These are phyloP conservation scores for Drechslera avenae DNA, from an alignment of 2,329 filamentous ascomycete genomes.

Conservation along the genomic window DNA sequence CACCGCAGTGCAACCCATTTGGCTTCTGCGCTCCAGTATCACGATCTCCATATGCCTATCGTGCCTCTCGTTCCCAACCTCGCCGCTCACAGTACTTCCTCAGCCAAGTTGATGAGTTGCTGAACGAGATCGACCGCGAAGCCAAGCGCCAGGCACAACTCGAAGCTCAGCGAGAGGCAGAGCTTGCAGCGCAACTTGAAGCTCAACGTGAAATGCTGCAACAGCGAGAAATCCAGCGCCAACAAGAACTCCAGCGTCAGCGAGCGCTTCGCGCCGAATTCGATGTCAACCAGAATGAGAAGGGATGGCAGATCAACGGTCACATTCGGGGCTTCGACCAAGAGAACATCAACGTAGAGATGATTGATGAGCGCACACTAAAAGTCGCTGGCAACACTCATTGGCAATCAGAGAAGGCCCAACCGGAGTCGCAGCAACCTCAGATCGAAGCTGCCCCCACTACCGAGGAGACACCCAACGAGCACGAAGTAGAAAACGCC, in stretches of 20 bases:
- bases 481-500: slow-evolving; percentile 14
- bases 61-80: slow-evolving; percentile 21
- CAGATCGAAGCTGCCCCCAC: slow-evolving; percentile 11
- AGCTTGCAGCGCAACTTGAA: slow-evolving; percentile 36
- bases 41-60: slow-evolving; percentile 28
- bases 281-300: slow-evolving; percentile 34
- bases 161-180: slow-evolving; percentile 14
- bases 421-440: slow-evolving; percentile 13
- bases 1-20: slow-evolving; percentile 37
- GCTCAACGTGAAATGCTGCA: slow-evolving; percentile 36
- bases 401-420: slow-evolving; percentile 23
- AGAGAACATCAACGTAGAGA: slow-evolving; percentile 44
- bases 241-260: slow-evolving; percentile 36
- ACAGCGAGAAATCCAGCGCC: slow-evolving; percentile 16
- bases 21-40: slow-evolving; percentile 30
- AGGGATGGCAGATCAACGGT: slow-evolving; percentile 41
- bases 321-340: slow-evolving; percentile 42
- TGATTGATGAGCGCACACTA: slow-evolving; percentile 42
- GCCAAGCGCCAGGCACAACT: slow-evolving; percentile 24
- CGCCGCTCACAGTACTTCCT: slow-evolving; percentile 35
- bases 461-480: neutral
- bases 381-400: slow-evolving; percentile 41
- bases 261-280: slow-evolving; percentile 39
- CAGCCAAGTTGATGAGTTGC: slow-evolving; percentile 39
- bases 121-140: slow-evolving; percentile 40